Percentiles rank a stretch among this genome's conserved stretches.
Conservation (phyloP, 2,329 filamentous ascomycete genomes). For the Pseudomassariella vexata region DNA sequence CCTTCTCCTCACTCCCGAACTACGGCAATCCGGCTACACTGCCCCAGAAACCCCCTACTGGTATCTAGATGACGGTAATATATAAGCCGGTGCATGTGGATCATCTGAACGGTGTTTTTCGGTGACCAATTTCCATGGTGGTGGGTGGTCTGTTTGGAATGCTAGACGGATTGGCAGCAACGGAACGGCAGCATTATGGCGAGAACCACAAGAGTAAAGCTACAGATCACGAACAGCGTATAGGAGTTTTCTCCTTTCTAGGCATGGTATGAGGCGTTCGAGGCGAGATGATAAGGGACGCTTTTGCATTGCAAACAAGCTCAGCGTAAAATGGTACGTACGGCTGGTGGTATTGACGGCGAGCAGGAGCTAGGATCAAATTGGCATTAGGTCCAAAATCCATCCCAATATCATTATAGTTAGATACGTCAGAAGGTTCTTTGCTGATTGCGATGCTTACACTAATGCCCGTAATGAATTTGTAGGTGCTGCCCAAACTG, state of each 20-base stretch:
- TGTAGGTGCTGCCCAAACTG: too few species aligned
- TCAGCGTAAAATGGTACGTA: too few species aligned
- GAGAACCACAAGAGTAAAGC: neutral
- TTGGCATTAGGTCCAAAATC: too few species aligned
- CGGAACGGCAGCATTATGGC: neutral
- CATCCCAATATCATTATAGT: too few species aligned
- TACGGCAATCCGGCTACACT: constrained; percentile 56
- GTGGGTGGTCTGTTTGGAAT: constrained; percentile 25
- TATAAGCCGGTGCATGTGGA: constrained; percentile 9
- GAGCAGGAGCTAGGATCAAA: too few species aligned
- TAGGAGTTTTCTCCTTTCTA: neutral
- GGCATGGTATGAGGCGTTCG: constrained; percentile 4
- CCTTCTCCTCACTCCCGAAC: constrained; percentile 49
- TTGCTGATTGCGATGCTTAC: too few species aligned
- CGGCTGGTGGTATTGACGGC: too few species aligned
- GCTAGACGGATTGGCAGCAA: constrained; percentile 25
- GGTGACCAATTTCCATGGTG: too few species aligned
- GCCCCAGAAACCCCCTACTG: constrained; percentile 52
- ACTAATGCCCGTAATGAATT: too few species aligned
- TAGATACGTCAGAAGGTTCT: too few species aligned
- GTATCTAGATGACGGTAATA: constrained; percentile 37
- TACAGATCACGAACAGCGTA: neutral
- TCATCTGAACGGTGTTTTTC: constrained; percentile 13
- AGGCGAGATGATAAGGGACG: constrained; percentile 2
- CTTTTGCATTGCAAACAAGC: too few species aligned